Conservation (phyloP, 2,329 filamentous ascomycete genomes). For the Sclerotinia nivalis region DNA sequence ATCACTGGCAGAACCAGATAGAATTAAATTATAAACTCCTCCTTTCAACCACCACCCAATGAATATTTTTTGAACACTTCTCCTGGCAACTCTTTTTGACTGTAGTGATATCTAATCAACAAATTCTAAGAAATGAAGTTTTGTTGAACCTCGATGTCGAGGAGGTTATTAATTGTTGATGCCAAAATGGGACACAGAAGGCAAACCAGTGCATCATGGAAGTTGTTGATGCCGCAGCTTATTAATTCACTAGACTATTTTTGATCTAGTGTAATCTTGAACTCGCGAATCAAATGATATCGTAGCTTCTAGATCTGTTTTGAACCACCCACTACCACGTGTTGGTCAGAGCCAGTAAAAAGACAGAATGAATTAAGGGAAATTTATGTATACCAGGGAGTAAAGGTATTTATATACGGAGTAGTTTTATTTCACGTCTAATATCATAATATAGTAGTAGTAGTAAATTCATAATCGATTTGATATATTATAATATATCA, state of each 20-base stretch:
- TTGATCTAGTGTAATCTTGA: neutral
- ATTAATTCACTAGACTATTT: neutral
- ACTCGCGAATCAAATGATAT: neutral
- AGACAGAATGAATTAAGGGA: neutral
- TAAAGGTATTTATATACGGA: no score
- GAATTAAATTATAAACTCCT: constrained; percentile 17
- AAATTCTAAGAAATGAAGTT: neutral
- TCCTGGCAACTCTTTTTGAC: neutral
- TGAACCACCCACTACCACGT: neutral
- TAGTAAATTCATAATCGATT: no score
- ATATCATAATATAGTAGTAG: no score
- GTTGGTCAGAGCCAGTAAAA: neutral
- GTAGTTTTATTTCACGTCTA: no score
- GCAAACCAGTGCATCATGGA: constrained; percentile 11
- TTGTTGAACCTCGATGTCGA: constrained; percentile 10
- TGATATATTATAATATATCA: no score
- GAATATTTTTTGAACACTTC: neutral
- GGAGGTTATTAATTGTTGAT: neutral
- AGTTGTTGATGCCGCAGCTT: neutral
- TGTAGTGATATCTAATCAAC: neutral
- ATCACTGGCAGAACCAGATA: constrained; percentile 22
- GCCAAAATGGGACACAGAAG: constrained; percentile 14
- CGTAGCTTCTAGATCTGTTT: neutral
- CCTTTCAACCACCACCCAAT: constrained; percentile 24
- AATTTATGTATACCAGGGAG: neutral